Evolutionary conservation across 2,329 filamentous ascomycete species (phyloP).

Genomic region (Ophiostoma sp.): DNA sequence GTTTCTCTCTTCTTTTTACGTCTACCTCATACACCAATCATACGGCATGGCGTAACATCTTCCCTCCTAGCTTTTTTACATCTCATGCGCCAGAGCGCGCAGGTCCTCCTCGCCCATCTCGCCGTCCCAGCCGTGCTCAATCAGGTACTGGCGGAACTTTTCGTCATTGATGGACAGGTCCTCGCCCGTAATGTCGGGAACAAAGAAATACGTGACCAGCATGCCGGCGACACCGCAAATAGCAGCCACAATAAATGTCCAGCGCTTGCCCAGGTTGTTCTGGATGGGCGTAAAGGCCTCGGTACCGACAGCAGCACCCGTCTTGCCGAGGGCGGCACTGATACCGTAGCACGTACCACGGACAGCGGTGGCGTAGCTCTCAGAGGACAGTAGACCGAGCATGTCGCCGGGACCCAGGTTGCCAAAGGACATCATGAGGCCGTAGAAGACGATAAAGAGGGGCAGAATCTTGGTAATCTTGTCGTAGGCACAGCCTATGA

Average conservation of each 20-base stretch:
- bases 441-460: conserved; percentile 53
- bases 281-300: conserved; percentile 30
- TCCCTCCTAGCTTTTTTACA: not conserved
- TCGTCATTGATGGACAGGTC: conserved; percentile 26
- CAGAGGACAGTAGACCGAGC: conserved; percentile 50
- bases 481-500: conserved; percentile 39
- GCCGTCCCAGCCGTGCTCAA: conserved; percentile 27
- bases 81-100: conserved; percentile 17
- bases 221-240: conserved; percentile 29
- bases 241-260: conserved; percentile 30
- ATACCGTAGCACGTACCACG: conserved; percentile 53
- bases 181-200: conserved; percentile 25
- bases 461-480: conserved; percentile 49
- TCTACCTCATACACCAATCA: no score
- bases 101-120: conserved; percentile 30
- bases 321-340: conserved; percentile 52
- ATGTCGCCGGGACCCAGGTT: conserved; percentile 51
- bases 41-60: not conserved
- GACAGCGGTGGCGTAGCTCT: conserved; percentile 52
- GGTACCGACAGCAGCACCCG: conserved; percentile 53
- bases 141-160: conserved; percentile 27
- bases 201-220: conserved; percentile 27
- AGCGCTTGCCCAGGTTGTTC: conserved; percentile 28
- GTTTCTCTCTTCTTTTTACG: no score
- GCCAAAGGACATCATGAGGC: conserved; percentile 50